Conservation (phyloP, 495 filamentous ascomycete species). For the Geoglossum glabrum region DNA sequence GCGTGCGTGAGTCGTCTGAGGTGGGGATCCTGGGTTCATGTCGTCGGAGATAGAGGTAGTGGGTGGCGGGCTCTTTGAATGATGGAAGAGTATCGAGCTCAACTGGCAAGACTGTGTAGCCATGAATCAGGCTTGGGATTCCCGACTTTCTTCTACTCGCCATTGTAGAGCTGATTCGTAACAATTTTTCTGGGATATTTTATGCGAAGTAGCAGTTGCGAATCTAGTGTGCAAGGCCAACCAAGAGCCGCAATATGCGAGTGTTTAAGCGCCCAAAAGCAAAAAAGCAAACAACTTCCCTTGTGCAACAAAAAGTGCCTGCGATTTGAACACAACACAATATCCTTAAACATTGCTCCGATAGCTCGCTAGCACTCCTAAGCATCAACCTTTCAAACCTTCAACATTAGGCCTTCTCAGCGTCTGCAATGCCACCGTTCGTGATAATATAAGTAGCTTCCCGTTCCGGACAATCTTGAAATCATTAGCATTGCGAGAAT, state of each 20-base stretch:
- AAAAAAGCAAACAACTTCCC: too few relatives aligned
- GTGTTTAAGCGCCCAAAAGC: too few relatives aligned
- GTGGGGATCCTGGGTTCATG: constrained; percentile 63
- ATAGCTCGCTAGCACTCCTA: neutral
- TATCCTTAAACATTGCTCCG: too few relatives aligned
- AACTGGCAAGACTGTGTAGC: constrained; percentile 32
- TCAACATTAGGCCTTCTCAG: constrained; percentile 32
- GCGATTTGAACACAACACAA: too few relatives aligned
- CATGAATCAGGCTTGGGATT: constrained; percentile 5
- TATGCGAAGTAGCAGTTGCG: constrained; percentile 1
- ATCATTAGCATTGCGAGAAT: neutral
- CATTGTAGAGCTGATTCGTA: neutral
- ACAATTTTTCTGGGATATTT: neutral
- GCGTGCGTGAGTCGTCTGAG: constrained; percentile 45
- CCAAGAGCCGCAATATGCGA: too few relatives aligned
- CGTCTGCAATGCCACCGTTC: constrained; percentile 55
- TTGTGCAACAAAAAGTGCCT: too few relatives aligned
- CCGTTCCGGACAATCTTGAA: constrained; percentile 47
- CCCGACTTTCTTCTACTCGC: neutral
- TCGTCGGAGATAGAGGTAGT: constrained; percentile 72
- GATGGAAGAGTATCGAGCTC: constrained; percentile 37
- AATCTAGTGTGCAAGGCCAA: too few relatives aligned
- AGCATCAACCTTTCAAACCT: too few relatives aligned
- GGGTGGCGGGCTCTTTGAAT: constrained; percentile 30
- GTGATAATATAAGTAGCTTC: constrained; percentile 68